Conservation (phyloP, 148 eudicot genomes). For the Camellia granthamiana region DNA sequence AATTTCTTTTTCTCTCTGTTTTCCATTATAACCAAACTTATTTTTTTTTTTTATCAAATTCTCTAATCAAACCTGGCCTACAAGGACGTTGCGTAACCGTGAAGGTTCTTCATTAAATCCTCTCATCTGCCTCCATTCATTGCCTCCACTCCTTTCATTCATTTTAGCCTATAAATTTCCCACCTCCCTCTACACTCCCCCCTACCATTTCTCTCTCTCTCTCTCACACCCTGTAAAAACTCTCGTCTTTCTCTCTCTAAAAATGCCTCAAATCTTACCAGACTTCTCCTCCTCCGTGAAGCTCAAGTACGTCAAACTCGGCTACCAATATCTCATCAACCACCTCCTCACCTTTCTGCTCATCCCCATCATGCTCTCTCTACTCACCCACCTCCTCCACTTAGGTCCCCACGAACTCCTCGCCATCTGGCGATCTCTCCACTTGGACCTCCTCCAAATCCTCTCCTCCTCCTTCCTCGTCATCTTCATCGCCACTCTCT, state of each 20-base stretch:
- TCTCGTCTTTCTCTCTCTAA: not conserved
- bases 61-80: too few relatives aligned
- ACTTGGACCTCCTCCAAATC: slow-evolving; percentile 11
- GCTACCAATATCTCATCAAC: slow-evolving; percentile 19
- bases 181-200: not conserved
- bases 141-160: not conserved
- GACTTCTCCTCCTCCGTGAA: not conserved
- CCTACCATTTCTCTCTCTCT: not conserved
- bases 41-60: too few relatives aligned
- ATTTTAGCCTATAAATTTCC: not conserved
- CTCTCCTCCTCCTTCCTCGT: slow-evolving; percentile 17
- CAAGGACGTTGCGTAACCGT: not conserved
- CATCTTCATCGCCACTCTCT: slow-evolving; percentile 14
- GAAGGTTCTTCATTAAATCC: not conserved
- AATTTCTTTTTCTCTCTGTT: too few relatives aligned
- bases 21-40: too few relatives aligned
- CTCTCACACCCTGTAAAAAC: too few relatives aligned
- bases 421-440: not conserved
- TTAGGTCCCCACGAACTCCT: slow-evolving; percentile 1
- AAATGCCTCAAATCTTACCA: not conserved
- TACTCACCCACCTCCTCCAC: not conserved
- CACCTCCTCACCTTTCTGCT: slow-evolving; percentile 4
- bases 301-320: slow-evolving; percentile 22
- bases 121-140: slow-evolving; percentile 8
- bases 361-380: not conserved